These are phyloP conservation scores for Neopestalotiopsis rosae DNA, from an alignment of 2,329 filamentous ascomycete genomes.

Conservation along the genomic window DNA sequence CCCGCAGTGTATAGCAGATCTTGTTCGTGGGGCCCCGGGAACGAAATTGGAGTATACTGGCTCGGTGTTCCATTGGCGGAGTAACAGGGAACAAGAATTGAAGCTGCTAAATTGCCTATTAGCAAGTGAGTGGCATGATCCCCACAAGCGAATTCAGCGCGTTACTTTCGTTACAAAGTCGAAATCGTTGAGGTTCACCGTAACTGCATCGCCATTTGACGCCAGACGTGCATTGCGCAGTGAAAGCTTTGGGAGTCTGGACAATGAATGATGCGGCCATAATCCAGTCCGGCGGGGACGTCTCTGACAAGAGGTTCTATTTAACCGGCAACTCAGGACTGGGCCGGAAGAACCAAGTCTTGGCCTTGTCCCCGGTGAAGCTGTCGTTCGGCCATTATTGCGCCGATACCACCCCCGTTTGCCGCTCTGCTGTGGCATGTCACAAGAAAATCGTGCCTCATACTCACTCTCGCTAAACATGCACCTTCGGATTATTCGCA, in stretches of 20 bases:
- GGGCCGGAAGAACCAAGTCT: background rate
- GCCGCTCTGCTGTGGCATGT: background rate
- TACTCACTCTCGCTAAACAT: too few relatives aligned
- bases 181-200: too few relatives aligned
- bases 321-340: background rate
- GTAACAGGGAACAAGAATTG: background rate
- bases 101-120: background rate
- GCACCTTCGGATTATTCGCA: too few relatives aligned
- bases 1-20: slow-evolving; percentile 2
- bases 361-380: background rate
- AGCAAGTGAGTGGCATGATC: background rate
- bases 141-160: too few relatives aligned
- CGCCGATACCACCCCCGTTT: background rate
- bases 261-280: background rate
- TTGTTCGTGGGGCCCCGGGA: background rate
- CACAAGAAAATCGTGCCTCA: too few relatives aligned
- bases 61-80: background rate
- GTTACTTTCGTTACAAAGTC: background rate
- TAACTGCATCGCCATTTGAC: too few relatives aligned
- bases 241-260: too few relatives aligned
- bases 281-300: too few relatives aligned
- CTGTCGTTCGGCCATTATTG: background rate
- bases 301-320: background rate
- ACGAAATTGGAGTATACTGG: background rate
- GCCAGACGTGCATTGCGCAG: too few relatives aligned